phyloP scores from a whole-genome alignment of 192 early-diverging fungal species.

The Haplosporangium gracile region DNA sequence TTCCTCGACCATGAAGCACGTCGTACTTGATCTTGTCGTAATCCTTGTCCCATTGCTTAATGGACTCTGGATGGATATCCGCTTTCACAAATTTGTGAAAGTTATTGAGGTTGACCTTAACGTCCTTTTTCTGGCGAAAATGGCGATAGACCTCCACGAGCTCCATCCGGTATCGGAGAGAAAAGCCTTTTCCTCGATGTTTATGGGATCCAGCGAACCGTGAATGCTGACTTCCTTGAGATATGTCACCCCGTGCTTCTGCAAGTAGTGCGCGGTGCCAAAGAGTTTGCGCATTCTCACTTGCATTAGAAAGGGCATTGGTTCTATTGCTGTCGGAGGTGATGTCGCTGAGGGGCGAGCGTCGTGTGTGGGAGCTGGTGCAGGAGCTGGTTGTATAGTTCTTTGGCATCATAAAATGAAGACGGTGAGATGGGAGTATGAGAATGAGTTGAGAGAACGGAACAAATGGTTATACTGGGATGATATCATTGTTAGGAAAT shows the following conservation, averaged over 20 bases:
- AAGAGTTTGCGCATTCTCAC: background rate
- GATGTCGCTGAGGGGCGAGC: background rate
- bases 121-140: background rate
- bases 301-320: background rate
- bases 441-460: too few relatives aligned
- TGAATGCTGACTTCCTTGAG: background rate
- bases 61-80: background rate
- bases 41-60: background rate
- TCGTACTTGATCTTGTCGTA: constrained; percentile 10
- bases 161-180: background rate
- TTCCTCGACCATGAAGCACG: background rate
- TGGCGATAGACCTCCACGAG: background rate
- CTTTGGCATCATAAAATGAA: background rate
- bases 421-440: background rate
- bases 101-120: background rate
- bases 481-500: too few relatives aligned
- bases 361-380: background rate
- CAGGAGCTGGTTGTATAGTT: background rate
- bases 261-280: background rate
- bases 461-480: too few relatives aligned
- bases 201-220: background rate
- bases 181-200: background rate
- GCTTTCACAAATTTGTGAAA: constrained; percentile 1
- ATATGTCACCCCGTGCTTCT: background rate
- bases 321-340: background rate